A percentile compares a stretch with the other conserved stretches of the same genome.
Conservation (phyloP, 345 rosid species). For the Heritiera littoralis region DNA sequence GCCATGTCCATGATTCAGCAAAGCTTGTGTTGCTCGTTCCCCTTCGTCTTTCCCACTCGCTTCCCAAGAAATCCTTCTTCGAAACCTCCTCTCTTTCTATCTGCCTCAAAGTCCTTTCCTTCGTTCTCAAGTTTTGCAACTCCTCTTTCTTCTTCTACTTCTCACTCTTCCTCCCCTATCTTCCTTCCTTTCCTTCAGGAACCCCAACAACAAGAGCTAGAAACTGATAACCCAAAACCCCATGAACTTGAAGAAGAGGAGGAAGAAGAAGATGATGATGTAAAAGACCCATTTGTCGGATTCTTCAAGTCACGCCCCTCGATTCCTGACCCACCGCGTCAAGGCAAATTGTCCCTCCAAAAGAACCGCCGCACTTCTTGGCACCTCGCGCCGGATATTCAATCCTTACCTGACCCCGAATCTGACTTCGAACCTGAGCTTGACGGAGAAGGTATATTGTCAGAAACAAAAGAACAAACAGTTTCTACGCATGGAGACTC, state of each 20-base stretch:
- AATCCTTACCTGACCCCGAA: constrained; percentile 21
- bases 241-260: constrained; percentile 25
- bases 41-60: constrained; percentile 3
- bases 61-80: constrained; percentile 2
- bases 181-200: constrained; percentile 62
- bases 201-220: constrained; percentile 17
- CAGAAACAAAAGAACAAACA: constrained; percentile 22
- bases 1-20: constrained; percentile 20
- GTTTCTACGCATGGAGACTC: constrained; percentile 27
- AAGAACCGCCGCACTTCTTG: constrained; percentile 69
- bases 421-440: constrained; percentile 30
- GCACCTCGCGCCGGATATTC: constrained; percentile 54
- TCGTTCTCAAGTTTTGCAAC: constrained; percentile 38
- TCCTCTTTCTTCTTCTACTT: constrained; percentile 18
- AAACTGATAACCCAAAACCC: background rate
- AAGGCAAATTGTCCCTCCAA: constrained; percentile 55
- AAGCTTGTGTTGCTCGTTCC: constrained; percentile 1
- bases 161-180: constrained; percentile 43
- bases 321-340: constrained; percentile 49
- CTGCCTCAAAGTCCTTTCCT: constrained; percentile 19
- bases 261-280: constrained; percentile 26
- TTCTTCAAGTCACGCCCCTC: constrained; percentile 65
- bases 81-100: constrained; percentile 19
- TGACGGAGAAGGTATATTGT: background rate
- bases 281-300: constrained; percentile 54